Evolutionary conservation across 768 basidiomycete genomes (phyloP).

Genomic region (Leccinum aurantiacum): DNA sequence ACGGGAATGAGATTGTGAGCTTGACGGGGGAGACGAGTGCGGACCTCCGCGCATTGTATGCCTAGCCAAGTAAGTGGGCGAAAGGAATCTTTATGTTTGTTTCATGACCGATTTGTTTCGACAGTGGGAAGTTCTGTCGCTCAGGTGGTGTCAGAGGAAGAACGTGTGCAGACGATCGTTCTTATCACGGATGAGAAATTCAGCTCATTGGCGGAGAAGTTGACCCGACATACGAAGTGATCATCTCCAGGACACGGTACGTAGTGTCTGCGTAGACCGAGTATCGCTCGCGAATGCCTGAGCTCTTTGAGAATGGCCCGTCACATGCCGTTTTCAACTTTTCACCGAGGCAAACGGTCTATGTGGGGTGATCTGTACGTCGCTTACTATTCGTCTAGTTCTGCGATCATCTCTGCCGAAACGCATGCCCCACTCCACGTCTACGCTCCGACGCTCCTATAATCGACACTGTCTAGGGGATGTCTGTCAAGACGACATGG

Average conservation of each 20-base stretch:
- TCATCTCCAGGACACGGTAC: slow-evolving; percentile 95
- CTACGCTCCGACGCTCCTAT: slow-evolving; percentile 77
- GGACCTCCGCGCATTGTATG: slow-evolving; percentile 92
- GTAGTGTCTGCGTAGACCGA: slow-evolving; percentile 90
- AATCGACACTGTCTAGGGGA: slow-evolving; percentile 66
- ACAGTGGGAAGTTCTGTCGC: slow-evolving; percentile 93
- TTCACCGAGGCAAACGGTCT: slow-evolving; percentile 67
- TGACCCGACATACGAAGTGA: slow-evolving; percentile 96
- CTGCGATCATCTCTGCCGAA: slow-evolving; percentile 69
- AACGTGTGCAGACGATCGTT: slow-evolving; percentile 88
- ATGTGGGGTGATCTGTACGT: too few relatives aligned
- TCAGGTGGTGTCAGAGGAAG: slow-evolving; percentile 95
- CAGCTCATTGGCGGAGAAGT: slow-evolving; percentile 94
- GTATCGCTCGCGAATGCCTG: slow-evolving; percentile 95
- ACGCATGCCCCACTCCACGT: slow-evolving; percentile 89
- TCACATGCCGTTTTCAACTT: slow-evolving; percentile 98
- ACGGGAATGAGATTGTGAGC: slow-evolving; percentile 90
- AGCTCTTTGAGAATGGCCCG: slow-evolving; percentile 93
- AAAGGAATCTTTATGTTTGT: not conserved
- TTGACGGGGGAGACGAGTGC: slow-evolving; percentile 93
- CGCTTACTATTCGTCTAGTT: slow-evolving; percentile 42
- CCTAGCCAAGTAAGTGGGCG: slow-evolving; percentile 49
- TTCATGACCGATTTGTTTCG: slow-evolving; percentile 3
- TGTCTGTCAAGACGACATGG: slow-evolving; percentile 57
- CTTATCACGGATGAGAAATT: slow-evolving; percentile 89